Conservation (phyloP, 371 early-diverging fungal species). For the Haplosporangium sp. region DNA sequence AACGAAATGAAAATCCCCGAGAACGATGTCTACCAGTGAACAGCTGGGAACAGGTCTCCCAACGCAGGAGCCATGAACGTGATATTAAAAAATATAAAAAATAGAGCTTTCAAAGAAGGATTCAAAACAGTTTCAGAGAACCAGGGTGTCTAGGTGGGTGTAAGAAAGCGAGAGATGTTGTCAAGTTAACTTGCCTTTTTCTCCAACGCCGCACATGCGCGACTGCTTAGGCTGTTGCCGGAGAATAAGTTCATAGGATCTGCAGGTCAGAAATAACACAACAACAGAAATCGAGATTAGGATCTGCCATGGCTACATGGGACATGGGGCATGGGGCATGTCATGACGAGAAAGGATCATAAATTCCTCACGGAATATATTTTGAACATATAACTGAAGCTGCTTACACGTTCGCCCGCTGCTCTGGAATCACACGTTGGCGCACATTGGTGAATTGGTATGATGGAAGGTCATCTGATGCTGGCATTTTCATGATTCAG, state of each 20-base stretch:
- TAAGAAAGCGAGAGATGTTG: not conserved
- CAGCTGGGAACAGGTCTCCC: no score
- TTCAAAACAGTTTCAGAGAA: no score
- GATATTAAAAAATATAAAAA: no score
- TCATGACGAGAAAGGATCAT: not conserved
- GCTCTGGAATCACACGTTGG: conserved; percentile 61
- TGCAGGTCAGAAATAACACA: conserved; percentile 21
- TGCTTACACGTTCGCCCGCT: conserved; percentile 66
- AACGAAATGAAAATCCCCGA: no score
- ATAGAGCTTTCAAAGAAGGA: no score
- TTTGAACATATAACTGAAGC: not conserved
- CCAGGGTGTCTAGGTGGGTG: no score
- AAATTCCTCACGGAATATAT: not conserved
- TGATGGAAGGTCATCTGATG: conserved; percentile 64
- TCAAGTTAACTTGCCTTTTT: conserved; percentile 73
- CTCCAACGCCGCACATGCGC: conserved; percentile 93
- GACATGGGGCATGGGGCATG: not conserved
- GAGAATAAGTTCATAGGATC: conserved; percentile 77
- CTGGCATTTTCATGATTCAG: conserved; percentile 14
- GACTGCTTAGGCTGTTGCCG: conserved; percentile 95
- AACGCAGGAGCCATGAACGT: no score
- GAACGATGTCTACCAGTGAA: no score
- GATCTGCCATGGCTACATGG: not conserved
- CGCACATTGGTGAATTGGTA: conserved; percentile 70
- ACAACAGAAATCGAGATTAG: not conserved